phyloP scores from a whole-genome alignment of 805 yeast species.

The Ogataea siamensis region DNA sequence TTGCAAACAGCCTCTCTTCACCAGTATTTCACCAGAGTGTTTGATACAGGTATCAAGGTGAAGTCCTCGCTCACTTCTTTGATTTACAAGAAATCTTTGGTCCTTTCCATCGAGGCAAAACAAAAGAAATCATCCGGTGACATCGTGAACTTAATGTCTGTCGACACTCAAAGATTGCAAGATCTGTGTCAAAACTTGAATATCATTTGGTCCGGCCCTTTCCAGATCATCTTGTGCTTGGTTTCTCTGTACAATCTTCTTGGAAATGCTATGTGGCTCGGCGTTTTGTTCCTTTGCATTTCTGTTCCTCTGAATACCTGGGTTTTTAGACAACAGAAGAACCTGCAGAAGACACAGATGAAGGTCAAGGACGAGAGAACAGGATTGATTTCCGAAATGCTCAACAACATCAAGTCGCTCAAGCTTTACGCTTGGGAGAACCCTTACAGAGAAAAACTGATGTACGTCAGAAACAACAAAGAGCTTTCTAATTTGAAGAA shows the following conservation, averaged over 20 bases:
- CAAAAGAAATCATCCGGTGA: constrained; percentile 82
- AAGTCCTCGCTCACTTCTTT: constrained; percentile 67
- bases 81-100: constrained; percentile 66
- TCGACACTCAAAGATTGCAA: constrained; percentile 86
- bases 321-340: constrained; percentile 66
- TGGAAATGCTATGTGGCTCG: constrained; percentile 96
- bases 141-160: constrained; percentile 91
- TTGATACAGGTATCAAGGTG: constrained; percentile 74
- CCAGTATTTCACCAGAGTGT: constrained; percentile 73
- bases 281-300: constrained; percentile 72
- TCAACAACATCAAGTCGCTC: constrained; percentile 87
- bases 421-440: constrained; percentile 95
- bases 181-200: constrained; percentile 77
- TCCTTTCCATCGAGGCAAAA: constrained; percentile 68
- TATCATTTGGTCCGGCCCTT: constrained; percentile 89
- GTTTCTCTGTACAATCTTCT: constrained; percentile 66
- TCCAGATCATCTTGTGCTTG: constrained; percentile 78
- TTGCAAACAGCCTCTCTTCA: constrained; percentile 74
- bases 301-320: constrained; percentile 79
- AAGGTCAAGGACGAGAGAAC: constrained; percentile 88
- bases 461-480: constrained; percentile 81
- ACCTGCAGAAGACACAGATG: constrained; percentile 83
- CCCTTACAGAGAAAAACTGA: constrained; percentile 73
- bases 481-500: constrained; percentile 74
- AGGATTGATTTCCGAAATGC: constrained; percentile 79